Conservation (phyloP, 768 basidiomycete genomes). For the Suillus brevipes region DNA sequence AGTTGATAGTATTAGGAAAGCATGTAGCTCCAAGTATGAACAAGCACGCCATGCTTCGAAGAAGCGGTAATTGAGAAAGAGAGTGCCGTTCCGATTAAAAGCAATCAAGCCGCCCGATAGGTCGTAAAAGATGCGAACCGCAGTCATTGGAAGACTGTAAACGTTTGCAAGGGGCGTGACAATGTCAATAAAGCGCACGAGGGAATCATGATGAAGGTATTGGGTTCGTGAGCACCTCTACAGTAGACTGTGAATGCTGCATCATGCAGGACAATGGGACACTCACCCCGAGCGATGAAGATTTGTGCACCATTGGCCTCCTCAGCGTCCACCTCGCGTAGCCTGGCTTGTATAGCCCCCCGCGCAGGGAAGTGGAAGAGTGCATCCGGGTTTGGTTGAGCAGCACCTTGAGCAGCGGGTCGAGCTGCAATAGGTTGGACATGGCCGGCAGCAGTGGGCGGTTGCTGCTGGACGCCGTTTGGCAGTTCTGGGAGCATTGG, state of each 20-base stretch:
- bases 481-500: too few relatives aligned
- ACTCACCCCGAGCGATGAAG: conserved; percentile 60
- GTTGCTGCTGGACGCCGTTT: too few relatives aligned
- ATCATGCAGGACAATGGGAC: neutral
- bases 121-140: conserved; percentile 89
- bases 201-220: conserved; percentile 52
- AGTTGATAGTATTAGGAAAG: neutral
- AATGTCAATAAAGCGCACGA: conserved; percentile 74
- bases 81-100: conserved; percentile 86
- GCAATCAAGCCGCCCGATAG: conserved; percentile 79
- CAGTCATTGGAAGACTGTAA: conserved; percentile 71
- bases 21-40: neutral
- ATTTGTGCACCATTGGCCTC: too few relatives aligned
- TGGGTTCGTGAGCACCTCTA: conserved; percentile 58
- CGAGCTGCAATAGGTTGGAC: too few relatives aligned
- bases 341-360: too few relatives aligned
- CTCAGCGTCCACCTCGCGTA: too few relatives aligned
- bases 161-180: conserved; percentile 64
- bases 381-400: too few relatives aligned
- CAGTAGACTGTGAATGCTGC: conserved; percentile 10
- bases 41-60: conserved; percentile 86
- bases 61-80: conserved; percentile 88
- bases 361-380: too few relatives aligned
- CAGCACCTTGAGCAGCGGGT: too few relatives aligned
- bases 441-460: too few relatives aligned